Conservation (phyloP, 1,139 yeast species). For the Geotrichum australiense region DNA sequence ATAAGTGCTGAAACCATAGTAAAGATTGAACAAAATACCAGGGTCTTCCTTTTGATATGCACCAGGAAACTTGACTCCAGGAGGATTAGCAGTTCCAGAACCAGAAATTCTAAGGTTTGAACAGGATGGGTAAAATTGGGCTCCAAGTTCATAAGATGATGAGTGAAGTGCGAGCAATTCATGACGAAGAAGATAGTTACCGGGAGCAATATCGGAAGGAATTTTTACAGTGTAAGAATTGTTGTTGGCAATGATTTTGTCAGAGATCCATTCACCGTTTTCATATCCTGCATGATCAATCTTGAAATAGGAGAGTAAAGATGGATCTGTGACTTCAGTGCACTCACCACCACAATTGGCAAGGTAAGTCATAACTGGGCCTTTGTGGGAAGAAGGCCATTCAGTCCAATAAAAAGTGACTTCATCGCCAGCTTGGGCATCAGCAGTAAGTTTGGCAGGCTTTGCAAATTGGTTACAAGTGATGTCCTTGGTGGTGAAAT, state of each 20-base stretch:
- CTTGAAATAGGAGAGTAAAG: slow-evolving; percentile 17
- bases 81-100: slow-evolving; percentile 16
- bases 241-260: slow-evolving; percentile 15
- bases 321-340: slow-evolving; percentile 10
- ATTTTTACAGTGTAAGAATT: slow-evolving; percentile 17
- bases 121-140: slow-evolving; percentile 17
- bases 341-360: slow-evolving; percentile 16
- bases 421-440: slow-evolving; percentile 13
- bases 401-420: slow-evolving; percentile 16
- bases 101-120: slow-evolving; percentile 17
- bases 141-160: slow-evolving; percentile 10
- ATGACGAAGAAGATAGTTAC: slow-evolving; percentile 17
- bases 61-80: slow-evolving; percentile 19
- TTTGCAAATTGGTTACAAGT: slow-evolving; percentile 13
- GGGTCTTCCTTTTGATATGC: slow-evolving; percentile 17
- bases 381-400: slow-evolving; percentile 16
- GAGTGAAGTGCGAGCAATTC: slow-evolving; percentile 16
- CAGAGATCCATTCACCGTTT: slow-evolving; percentile 13
- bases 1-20: slow-evolving; percentile 10
- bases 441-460: slow-evolving; percentile 11
- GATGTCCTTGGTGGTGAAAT: slow-evolving; percentile 15
- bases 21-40: slow-evolving; percentile 17
- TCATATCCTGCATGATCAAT: slow-evolving; percentile 17
- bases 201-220: slow-evolving; percentile 16
- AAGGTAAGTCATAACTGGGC: slow-evolving; percentile 17